These are phyloP conservation scores for Datisca glomerata DNA, from an alignment of 306 rosid species.

Conservation along the genomic window DNA sequence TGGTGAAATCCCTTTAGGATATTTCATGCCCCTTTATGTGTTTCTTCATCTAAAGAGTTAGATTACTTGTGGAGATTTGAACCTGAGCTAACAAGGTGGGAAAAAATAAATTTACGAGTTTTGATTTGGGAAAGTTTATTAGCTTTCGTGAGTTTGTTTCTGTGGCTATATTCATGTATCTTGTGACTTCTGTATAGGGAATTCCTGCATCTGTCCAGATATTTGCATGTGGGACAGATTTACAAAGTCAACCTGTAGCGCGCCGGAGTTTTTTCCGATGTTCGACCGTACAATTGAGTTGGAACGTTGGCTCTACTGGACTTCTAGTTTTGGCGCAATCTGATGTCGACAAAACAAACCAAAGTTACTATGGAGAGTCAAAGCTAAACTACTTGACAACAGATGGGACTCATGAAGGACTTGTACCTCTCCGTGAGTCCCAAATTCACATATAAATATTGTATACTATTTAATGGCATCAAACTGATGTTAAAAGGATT, in stretches of 20 bases:
- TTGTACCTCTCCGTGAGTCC: slow-evolving; percentile 83
- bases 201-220: slow-evolving; percentile 84
- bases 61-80: too few relatives aligned
- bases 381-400: slow-evolving; percentile 81
- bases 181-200: slow-evolving; percentile 39
- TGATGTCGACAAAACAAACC: slow-evolving; percentile 95
- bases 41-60: too few relatives aligned
- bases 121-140: too few relatives aligned
- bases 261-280: slow-evolving; percentile 84
- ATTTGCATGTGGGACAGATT: slow-evolving; percentile 45
- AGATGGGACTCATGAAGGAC: slow-evolving; percentile 76
- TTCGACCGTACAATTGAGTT: slow-evolving; percentile 63
- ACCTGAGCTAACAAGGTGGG: too few relatives aligned
- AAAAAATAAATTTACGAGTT: too few relatives aligned
- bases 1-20: too few relatives aligned
- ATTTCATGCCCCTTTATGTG: too few relatives aligned
- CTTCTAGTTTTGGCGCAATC: slow-evolving; percentile 76
- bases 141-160: too few relatives aligned
- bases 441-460: background rate
- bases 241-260: slow-evolving; percentile 59
- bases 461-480: too few relatives aligned
- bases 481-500: too few relatives aligned
- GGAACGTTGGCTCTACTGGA: slow-evolving; percentile 86
- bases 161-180: background rate
- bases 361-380: slow-evolving; percentile 92